A percentile compares a stretch with the other conserved stretches of the same genome.
These are phyloP conservation scores for Hypoxylon sp. DNA, from an alignment of 2,329 filamentous ascomycete genomes.

Conservation along the genomic window DNA sequence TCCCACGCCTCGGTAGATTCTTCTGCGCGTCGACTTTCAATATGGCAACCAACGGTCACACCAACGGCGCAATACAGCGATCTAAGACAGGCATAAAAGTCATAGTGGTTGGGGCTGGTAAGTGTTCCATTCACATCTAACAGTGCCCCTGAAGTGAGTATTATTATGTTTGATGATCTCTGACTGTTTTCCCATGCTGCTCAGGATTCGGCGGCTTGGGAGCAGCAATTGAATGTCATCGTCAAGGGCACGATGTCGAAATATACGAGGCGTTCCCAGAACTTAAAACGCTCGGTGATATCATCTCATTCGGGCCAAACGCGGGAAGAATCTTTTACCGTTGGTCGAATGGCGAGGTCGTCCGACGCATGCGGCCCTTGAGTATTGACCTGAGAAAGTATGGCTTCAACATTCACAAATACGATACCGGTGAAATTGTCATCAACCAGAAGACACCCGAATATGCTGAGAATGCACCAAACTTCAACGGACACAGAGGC, in stretches of 20 bases:
- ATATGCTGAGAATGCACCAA: slow-evolving; percentile 63
- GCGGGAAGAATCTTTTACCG: slow-evolving; percentile 72
- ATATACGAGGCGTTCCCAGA: slow-evolving; percentile 72
- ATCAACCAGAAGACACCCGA: slow-evolving; percentile 67
- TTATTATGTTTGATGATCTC: slow-evolving; percentile 3
- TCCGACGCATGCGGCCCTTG: slow-evolving; percentile 62
- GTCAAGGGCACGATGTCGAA: slow-evolving; percentile 71
- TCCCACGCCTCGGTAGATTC: slow-evolving; percentile 19
- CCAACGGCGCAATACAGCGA: slow-evolving; percentile 34
- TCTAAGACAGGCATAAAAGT: slow-evolving; percentile 66
- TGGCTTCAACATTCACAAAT: slow-evolving; percentile 75
- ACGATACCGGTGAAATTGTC: slow-evolving; percentile 71
- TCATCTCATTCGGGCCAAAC: slow-evolving; percentile 74
- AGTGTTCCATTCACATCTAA: slow-evolving; percentile 21
- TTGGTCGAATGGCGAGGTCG: slow-evolving; percentile 67
- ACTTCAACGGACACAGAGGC: slow-evolving; percentile 73
- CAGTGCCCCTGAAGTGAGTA: not conserved
- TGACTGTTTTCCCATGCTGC: slow-evolving; percentile 8
- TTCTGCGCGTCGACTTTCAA: slow-evolving; percentile 21
- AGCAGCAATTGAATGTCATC: slow-evolving; percentile 73
- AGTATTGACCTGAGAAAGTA: slow-evolving; percentile 67
- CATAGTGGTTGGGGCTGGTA: slow-evolving; percentile 65
- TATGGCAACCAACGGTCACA: slow-evolving; percentile 46
- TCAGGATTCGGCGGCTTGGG: slow-evolving; percentile 73
- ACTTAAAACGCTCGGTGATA: slow-evolving; percentile 72